Base-by-base conservation (phyloP, 2,329 filamentous ascomycete genomes). In the Trichothecium sympodiale region DNA sequence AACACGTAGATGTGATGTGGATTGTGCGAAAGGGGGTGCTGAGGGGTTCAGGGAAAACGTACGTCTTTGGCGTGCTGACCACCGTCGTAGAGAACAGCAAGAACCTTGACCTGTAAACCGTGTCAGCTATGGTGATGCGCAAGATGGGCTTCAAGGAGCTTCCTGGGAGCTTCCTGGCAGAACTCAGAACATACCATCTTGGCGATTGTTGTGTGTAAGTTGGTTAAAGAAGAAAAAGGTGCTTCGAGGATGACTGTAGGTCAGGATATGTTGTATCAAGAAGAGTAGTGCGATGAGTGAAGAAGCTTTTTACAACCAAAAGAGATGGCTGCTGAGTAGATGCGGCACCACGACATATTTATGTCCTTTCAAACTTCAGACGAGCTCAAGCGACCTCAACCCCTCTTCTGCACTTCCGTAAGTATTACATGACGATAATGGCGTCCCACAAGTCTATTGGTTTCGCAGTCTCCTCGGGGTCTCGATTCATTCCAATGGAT, bases 31-130 rank as follows among this genome's bases (percentile, higher is more conserved):
- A 34, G 10, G 17, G 28, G 14, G 29, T 31, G 14, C 5, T 4
- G 17, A n/a, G 15, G 29, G 29, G 29, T n/a, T 16, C n/a, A 13
- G 31, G 25, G 6, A 32, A 25, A 29, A 58, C 67, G 60, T 59
- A 93, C 86, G 56, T 95, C 74, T 64, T 83, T 68, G 67, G 88
- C 87, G 70, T 94, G 86, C 68, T 86, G 69, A 59, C 77, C 74
- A 60, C 87, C 88, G 65, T 95, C 88, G 72, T 95, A 95, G 51
- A 94, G 76, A 52, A 94, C 84, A 57, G 88, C 72, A 59, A 95
- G 80, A 66, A 95, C 84, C 71, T 95, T 95, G 69, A 88, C 88
- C 87, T 95, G 50, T 15, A 18, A n/a, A 16, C 13, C 8, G 20
- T 27, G 29, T 32, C 35, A 34, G 36, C 31, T 20, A n/a, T n/a